Conservation (phyloP, 2,329 filamentous ascomycete species). For the Microsporum ferrugineum region DNA sequence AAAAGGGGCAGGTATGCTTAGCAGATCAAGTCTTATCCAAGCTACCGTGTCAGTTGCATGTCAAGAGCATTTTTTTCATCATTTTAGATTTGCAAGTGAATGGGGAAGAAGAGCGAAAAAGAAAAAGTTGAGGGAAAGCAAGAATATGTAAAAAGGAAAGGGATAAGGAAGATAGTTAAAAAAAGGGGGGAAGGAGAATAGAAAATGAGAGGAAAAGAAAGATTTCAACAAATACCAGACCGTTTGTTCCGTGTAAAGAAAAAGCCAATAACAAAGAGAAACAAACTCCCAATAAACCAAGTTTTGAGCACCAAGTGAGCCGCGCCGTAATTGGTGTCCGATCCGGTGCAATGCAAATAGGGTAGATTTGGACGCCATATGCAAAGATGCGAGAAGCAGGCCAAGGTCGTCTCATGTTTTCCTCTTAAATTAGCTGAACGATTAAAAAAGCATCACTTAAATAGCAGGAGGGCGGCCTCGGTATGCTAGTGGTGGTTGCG, state of each 20-base stretch:
- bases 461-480: slow-evolving; percentile 21
- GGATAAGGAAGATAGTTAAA: background rate
- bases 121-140: background rate
- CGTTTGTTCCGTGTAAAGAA: background rate
- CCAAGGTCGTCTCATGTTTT: slow-evolving; percentile 56
- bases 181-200: background rate
- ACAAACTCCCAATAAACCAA: background rate
- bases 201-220: background rate
- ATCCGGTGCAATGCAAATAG: background rate
- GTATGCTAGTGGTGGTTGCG: slow-evolving; percentile 25
- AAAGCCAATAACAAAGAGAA: background rate
- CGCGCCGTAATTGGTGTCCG: background rate
- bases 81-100: background rate
- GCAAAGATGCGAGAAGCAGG: slow-evolving; percentile 90
- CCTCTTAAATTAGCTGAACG: background rate
- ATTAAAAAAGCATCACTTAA: background rate
- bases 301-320: slow-evolving; percentile 3
- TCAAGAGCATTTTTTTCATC: background rate
- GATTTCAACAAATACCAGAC: background rate
- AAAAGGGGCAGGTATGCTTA: background rate
- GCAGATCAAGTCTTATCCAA: background rate
- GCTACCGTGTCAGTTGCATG: background rate
- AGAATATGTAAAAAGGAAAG: background rate
- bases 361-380: slow-evolving; percentile 48
- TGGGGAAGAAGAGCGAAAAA: background rate